phyloP scores from a whole-genome alignment of 768 basidiomycete species.

The Boletales sp. region DNA sequence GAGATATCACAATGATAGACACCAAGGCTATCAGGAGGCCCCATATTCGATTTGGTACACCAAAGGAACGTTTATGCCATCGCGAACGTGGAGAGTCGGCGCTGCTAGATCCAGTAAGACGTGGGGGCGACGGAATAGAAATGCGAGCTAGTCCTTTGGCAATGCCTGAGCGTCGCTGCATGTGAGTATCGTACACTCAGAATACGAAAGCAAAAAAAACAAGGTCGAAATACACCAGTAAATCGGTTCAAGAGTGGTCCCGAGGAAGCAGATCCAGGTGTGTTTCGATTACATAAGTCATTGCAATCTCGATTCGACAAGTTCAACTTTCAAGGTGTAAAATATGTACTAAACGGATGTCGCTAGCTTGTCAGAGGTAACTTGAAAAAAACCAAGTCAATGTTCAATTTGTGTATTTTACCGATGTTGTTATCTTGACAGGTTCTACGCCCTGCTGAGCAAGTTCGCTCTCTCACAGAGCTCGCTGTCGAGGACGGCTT shows the following conservation, averaged over 20 bases:
- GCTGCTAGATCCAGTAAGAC: constrained; percentile 41
- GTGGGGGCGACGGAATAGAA: constrained; percentile 39
- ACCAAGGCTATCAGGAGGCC: constrained; percentile 54
- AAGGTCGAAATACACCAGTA: constrained; percentile 4
- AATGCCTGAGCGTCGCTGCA: constrained; percentile 56
- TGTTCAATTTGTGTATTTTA: no score
- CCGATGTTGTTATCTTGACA: constrained; percentile 13
- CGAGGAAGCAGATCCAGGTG: background rate
- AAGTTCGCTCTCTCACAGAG: constrained; percentile 71
- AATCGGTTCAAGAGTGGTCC: constrained; percentile 2
- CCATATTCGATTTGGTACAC: constrained; percentile 70
- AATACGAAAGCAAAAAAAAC: no score
- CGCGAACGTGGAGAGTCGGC: constrained; percentile 46
- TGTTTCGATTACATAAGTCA: background rate
- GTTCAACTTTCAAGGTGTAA: background rate
- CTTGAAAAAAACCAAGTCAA: no score
- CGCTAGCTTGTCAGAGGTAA: no score
- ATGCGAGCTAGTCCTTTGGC: constrained; percentile 56
- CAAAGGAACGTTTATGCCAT: constrained; percentile 53
- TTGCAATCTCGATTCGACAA: background rate
- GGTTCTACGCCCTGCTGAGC: constrained; percentile 70
- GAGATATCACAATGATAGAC: constrained; percentile 53
- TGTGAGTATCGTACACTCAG: constrained; percentile 35
- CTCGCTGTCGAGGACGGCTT: constrained; percentile 76
- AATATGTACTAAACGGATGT: no score